Evolutionary conservation across 164 flowering plant species (phyloP).

Genomic region (Liquidambar formosana): DNA sequence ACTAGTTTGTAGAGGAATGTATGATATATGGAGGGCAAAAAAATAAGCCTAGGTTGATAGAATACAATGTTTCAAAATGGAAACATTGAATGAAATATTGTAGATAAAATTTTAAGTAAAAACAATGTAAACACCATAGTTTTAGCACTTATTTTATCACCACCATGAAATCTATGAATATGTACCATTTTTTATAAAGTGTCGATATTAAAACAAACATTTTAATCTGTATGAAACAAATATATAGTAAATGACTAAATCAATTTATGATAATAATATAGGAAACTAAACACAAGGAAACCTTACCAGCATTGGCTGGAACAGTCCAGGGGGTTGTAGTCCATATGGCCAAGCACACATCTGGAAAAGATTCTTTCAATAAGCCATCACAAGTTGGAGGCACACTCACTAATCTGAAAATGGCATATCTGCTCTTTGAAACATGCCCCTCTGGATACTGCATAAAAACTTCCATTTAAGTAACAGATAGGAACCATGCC

Average conservation of each 20-base stretch:
- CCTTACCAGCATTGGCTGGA: slow-evolving; percentile 96
- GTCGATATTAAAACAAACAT: background rate
- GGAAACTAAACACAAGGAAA: background rate
- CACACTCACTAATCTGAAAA: slow-evolving; percentile 58
- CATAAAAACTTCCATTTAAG: slow-evolving; percentile 21
- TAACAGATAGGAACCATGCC: background rate
- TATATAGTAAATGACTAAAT: background rate
- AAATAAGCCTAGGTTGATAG: background rate
- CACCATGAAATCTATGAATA: background rate
- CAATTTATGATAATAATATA: background rate
- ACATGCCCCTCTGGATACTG: slow-evolving; percentile 97
- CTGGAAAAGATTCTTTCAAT: slow-evolving; percentile 71
- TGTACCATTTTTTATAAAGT: background rate
- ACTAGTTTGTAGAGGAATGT: too few relatives aligned
- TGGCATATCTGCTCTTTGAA: slow-evolving; percentile 89
- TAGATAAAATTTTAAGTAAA: background rate
- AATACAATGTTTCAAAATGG: background rate
- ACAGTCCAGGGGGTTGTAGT: slow-evolving; percentile 99
- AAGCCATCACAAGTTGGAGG: slow-evolving; percentile 48
- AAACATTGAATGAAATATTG: background rate
- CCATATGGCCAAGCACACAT: slow-evolving; percentile 88
- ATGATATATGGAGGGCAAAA: too few relatives aligned
- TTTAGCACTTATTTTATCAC: background rate
- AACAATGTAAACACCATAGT: background rate
- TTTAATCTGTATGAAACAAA: too few relatives aligned